These are phyloP conservation scores for Phytophthora cryptogea DNA, from an alignment of 352 stramenopile genomes.

Conservation along the genomic window DNA sequence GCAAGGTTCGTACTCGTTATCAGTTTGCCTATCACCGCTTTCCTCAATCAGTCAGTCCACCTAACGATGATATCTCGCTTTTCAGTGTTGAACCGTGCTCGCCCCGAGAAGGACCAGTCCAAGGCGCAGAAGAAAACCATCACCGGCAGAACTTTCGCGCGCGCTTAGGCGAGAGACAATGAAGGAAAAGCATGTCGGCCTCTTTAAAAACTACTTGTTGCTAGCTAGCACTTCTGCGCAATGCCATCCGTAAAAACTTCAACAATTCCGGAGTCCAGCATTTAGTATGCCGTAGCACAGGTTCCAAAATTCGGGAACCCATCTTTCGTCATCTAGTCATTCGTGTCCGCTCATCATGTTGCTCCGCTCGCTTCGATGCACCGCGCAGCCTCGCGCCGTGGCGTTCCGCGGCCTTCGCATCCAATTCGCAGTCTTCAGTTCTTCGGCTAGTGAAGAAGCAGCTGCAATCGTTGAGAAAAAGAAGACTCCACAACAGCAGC, in stretches of 20 bases:
- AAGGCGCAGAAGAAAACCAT: slow-evolving; percentile 94
- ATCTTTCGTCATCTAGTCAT: slow-evolving; percentile 2
- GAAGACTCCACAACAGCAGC: slow-evolving; percentile 23
- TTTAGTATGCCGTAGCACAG: background rate
- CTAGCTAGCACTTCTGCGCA: background rate
- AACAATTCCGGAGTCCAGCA: background rate
- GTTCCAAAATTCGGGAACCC: slow-evolving; percentile 1
- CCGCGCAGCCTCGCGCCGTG: slow-evolving; percentile 2
- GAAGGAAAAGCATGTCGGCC: background rate
- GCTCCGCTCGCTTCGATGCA: slow-evolving; percentile 22
- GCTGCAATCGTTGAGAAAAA: slow-evolving; percentile 19
- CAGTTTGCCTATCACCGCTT: background rate
- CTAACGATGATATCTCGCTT: background rate
- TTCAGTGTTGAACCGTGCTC: slow-evolving; percentile 91
- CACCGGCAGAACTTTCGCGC: slow-evolving; percentile 89
- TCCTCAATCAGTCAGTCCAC: background rate
- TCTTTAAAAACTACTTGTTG: background rate
- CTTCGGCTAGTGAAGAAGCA: slow-evolving; percentile 11
- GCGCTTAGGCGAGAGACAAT: slow-evolving; percentile 42
- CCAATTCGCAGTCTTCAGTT: slow-evolving; percentile 24
- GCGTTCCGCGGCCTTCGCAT: slow-evolving; percentile 14
- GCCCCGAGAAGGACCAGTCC: slow-evolving; percentile 86
- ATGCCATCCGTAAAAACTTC: background rate
- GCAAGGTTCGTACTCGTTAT: slow-evolving; percentile 59
- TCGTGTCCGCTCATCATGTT: slow-evolving; percentile 9